Conservation (phyloP, 306 rosid genomes). For the Prinsepia uniflora region DNA sequence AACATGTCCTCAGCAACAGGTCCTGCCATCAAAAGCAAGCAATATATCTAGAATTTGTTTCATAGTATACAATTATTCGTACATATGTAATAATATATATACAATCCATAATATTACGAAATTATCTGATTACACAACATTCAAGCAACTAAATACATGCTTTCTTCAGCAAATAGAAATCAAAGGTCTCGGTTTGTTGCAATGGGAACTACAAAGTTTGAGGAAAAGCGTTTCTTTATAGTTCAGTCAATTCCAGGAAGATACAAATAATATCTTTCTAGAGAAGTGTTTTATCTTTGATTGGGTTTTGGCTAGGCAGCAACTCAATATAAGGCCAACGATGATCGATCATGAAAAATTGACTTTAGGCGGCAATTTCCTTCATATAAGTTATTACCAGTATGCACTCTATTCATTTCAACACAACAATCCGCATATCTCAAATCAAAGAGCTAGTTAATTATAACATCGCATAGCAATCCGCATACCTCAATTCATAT, state of each 20-base stretch:
- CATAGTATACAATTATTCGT: background rate
- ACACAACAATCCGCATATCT: too few species aligned
- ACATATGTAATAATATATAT: too few species aligned
- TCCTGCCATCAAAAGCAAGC: slow-evolving; percentile 38
- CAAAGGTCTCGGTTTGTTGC: background rate
- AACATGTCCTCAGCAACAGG: slow-evolving; percentile 89
- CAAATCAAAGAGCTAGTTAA: background rate
- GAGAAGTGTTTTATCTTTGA: too few species aligned
- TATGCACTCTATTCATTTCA: background rate
- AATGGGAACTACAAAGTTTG: background rate
- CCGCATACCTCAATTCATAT: background rate
- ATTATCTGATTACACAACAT: background rate
- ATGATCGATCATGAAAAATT: background rate
- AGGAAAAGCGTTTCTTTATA: background rate
- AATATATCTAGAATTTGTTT: slow-evolving; percentile 5
- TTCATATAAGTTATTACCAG: background rate
- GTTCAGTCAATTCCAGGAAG: background rate
- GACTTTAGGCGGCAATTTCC: background rate
- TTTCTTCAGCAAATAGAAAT: background rate
- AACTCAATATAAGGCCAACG: background rate
- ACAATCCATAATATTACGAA: too few species aligned
- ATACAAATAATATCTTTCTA: too few species aligned
- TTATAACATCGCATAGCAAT: background rate
- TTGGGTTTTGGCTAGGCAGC: background rate
- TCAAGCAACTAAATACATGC: background rate